Evolutionary conservation across 805 yeast genomes (phyloP).

Genomic region (Lachancea waltii): DNA sequence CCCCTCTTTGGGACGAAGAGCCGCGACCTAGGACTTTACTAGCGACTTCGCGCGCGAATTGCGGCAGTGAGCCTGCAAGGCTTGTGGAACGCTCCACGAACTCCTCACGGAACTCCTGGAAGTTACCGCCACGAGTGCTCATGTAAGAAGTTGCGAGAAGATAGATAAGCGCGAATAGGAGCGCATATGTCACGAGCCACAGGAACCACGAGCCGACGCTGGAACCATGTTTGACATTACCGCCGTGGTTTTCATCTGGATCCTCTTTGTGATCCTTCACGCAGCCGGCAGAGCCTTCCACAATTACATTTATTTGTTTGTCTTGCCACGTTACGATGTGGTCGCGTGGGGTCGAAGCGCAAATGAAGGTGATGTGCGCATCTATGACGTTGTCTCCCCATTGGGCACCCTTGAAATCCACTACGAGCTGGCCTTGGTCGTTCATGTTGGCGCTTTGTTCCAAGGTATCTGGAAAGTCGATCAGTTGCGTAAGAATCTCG

Average conservation of each 20-base stretch:
- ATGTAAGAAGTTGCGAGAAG: slow-evolving; percentile 65
- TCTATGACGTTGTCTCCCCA: slow-evolving; percentile 64
- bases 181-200: slow-evolving; percentile 66
- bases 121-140: slow-evolving; percentile 59
- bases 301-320: slow-evolving; percentile 19
- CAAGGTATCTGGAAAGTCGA: slow-evolving; percentile 42
- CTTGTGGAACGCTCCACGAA: slow-evolving; percentile 62
- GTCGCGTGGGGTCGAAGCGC: slow-evolving; percentile 39
- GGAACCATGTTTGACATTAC: slow-evolving; percentile 23
- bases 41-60: slow-evolving; percentile 59
- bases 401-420: slow-evolving; percentile 44
- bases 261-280: slow-evolving; percentile 27
- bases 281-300: slow-evolving; percentile 43
- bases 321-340: slow-evolving; percentile 28
- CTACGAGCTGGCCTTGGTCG: slow-evolving; percentile 30
- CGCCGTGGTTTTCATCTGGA: slow-evolving; percentile 19
- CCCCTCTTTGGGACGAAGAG: slow-evolving; percentile 56
- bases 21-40: slow-evolving; percentile 56
- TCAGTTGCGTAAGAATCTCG: slow-evolving; percentile 50
- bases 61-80: slow-evolving; percentile 53
- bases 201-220: slow-evolving; percentile 45
- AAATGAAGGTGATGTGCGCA: slow-evolving; percentile 43
- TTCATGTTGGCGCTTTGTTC: slow-evolving; percentile 25
- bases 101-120: slow-evolving; percentile 67
- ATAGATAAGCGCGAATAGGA: slow-evolving; percentile 70